These are phyloP conservation scores for Tetracladium maxilliforme DNA, from an alignment of 2,329 filamentous ascomycete species.

Conservation along the genomic window DNA sequence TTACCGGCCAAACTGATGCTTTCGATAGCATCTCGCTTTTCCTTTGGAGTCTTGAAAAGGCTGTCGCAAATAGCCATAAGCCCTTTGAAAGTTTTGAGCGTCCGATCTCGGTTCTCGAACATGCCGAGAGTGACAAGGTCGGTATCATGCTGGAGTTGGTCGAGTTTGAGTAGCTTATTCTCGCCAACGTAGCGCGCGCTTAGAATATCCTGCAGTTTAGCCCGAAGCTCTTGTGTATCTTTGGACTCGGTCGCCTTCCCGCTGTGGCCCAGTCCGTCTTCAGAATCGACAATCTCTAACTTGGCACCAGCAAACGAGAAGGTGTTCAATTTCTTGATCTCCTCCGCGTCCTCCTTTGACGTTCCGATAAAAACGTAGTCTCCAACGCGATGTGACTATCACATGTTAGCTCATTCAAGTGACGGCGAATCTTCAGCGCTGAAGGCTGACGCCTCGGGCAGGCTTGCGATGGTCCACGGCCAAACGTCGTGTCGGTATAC, in stretches of 20 bases:
- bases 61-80: constrained; percentile 77
- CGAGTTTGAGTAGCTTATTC: constrained; percentile 69
- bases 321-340: constrained; percentile 52
- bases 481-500: constrained; percentile 11
- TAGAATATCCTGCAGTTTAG: constrained; percentile 57
- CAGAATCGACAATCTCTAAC: constrained; percentile 28
- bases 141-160: constrained; percentile 58
- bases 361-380: constrained; percentile 56
- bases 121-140: constrained; percentile 61
- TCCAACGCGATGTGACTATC: constrained; percentile 54
- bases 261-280: constrained; percentile 15
- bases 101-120: constrained; percentile 54
- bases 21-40: constrained; percentile 64
- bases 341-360: constrained; percentile 45
- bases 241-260: constrained; percentile 28
- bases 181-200: constrained; percentile 56
- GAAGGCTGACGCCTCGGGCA: constrained; percentile 7
- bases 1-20: constrained; percentile 77
- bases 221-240: constrained; percentile 44
- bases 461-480: not conserved
- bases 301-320: constrained; percentile 52
- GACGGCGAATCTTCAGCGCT: constrained; percentile 12
- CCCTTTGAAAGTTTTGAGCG: constrained; percentile 81
- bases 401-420: constrained; percentile 47
- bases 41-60: constrained; percentile 56